phyloP scores from a whole-genome alignment of 225 moss, liverwort and hornwort genomes.

The Marchantia polymorpha region DNA sequence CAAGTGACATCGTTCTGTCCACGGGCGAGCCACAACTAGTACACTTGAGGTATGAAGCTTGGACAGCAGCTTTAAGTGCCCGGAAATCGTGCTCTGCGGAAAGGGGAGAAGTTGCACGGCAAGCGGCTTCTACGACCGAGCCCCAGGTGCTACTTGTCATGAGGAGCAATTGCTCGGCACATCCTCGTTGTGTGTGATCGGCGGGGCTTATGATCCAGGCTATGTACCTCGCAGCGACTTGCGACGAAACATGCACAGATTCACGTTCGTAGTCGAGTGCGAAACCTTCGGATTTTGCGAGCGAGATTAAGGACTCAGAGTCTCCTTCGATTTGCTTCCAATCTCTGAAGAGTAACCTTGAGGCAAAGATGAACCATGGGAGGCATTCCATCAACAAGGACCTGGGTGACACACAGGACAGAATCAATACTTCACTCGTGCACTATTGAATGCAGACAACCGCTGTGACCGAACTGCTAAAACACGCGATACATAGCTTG shows the following conservation, averaged over 20 bases:
- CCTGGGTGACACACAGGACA: conserved; percentile 19
- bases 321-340: conserved; percentile 3
- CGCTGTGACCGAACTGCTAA: too few relatives aligned
- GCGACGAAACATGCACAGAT: neutral
- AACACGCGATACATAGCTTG: too few relatives aligned
- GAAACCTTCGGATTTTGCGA: neutral
- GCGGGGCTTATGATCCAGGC: conserved; percentile 28
- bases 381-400: conserved; percentile 27
- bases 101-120: neutral
- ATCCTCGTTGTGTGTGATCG: conserved; percentile 4
- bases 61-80: conserved; percentile 8
- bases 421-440: neutral
- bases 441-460: too few relatives aligned
- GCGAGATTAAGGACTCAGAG: neutral
- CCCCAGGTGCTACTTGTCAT: conserved; percentile 15
- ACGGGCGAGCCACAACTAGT: conserved; percentile 20
- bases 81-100: neutral
- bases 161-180: conserved; percentile 23
- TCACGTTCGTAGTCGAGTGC: neutral
- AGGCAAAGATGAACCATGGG: conserved; percentile 38
- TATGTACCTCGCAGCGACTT: conserved; percentile 29
- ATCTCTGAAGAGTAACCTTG: conserved; percentile 17
- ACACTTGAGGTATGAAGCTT: conserved; percentile 9
- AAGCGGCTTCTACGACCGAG: neutral
- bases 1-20: neutral